phyloP scores from a whole-genome alignment of 306 rosid genomes.

The Hippophae tibetana region DNA sequence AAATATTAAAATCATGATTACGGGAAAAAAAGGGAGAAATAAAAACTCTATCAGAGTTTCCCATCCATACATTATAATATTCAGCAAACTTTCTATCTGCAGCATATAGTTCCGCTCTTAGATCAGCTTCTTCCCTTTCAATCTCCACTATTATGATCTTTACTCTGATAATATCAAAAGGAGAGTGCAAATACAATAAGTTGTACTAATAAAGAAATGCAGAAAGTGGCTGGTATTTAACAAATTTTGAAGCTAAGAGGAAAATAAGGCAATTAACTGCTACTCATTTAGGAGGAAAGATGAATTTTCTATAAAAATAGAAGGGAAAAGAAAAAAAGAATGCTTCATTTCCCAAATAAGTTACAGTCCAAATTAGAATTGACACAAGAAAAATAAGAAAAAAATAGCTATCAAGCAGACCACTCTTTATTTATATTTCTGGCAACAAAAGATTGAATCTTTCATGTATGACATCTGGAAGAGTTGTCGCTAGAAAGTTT shows the following conservation, averaged over 20 bases:
- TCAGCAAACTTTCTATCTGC: constrained; percentile 90
- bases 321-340: constrained; percentile 10
- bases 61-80: constrained; percentile 53
- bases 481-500: not conserved
- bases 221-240: too few relatives aligned
- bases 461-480: not conserved
- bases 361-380: too few relatives aligned
- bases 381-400: too few relatives aligned
- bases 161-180: constrained; percentile 42
- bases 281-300: too few relatives aligned
- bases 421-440: constrained; percentile 6
- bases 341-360: not conserved
- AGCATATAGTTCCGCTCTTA: constrained; percentile 72
- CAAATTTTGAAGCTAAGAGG: too few relatives aligned
- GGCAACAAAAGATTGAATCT: not conserved
- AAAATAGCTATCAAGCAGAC: too few relatives aligned
- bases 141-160: constrained; percentile 77
- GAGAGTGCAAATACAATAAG: not conserved
- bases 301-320: too few relatives aligned
- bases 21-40: constrained; percentile 5
- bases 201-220: too few relatives aligned
- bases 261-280: too few relatives aligned
- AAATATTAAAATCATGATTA: not conserved
- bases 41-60: constrained; percentile 5
- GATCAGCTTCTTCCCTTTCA: constrained; percentile 80